Percentiles rank a stretch among this genome's conserved stretches.
These are phyloP conservation scores for Penicillium psychrofluorescens DNA, from an alignment of 495 filamentous ascomycete species.

Conservation along the genomic window DNA sequence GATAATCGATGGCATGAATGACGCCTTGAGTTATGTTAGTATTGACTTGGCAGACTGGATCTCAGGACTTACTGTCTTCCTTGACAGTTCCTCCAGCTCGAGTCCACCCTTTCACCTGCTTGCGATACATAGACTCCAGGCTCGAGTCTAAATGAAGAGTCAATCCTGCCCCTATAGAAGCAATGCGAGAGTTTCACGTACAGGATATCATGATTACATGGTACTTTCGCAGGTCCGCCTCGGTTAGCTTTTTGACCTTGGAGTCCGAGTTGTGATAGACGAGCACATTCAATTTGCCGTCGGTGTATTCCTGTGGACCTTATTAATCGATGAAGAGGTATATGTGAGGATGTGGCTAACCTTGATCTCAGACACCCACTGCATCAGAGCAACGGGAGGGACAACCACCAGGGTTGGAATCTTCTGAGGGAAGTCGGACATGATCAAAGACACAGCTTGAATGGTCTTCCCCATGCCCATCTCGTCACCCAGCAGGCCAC, in stretches of 20 bases:
- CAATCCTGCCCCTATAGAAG: constrained; percentile 4
- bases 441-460: constrained; percentile 91
- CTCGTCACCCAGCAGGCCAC: constrained; percentile 87
- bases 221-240: constrained; percentile 68
- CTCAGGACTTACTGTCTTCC: constrained; percentile 56
- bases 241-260: constrained; percentile 65
- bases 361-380: constrained; percentile 91
- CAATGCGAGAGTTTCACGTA: constrained; percentile 6
- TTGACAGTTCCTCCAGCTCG: constrained; percentile 68
- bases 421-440: constrained; percentile 87
- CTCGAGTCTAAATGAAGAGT: constrained; percentile 54
- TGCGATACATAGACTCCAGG: constrained; percentile 83
- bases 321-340: neutral
- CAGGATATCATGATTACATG: constrained; percentile 94
- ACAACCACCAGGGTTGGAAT: constrained; percentile 82
- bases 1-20: constrained; percentile 80
- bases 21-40: constrained; percentile 26
- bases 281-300: constrained; percentile 79
- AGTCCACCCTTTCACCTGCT: constrained; percentile 84
- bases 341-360: constrained; percentile 10
- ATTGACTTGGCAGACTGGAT: neutral
- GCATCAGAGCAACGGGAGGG: constrained; percentile 92
- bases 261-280: constrained; percentile 82
- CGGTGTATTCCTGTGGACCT: constrained; percentile 61
- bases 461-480: constrained; percentile 99